Conservation (phyloP, 805 yeast species). For the Cyberlindnera misumaiensis region DNA sequence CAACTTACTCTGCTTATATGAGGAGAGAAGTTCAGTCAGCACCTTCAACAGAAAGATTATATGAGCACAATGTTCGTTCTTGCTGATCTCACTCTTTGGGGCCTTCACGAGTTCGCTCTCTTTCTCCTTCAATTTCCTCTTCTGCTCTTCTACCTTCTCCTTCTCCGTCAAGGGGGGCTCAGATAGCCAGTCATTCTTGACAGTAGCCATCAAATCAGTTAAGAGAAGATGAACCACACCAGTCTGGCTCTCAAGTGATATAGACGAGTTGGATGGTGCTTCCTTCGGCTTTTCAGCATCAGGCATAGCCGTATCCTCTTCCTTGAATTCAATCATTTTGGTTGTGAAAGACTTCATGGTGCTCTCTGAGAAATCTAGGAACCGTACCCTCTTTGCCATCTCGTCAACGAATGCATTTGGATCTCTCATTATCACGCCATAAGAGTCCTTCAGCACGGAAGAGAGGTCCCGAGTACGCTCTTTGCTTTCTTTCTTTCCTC, state of each 20-base stretch:
- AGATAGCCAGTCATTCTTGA: constrained; percentile 33
- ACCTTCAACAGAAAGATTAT: constrained; percentile 62
- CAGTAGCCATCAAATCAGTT: constrained; percentile 53
- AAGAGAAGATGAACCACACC: constrained; percentile 62
- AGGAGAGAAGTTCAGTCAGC: constrained; percentile 63
- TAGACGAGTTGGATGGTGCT: background rate
- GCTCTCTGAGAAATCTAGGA: constrained; percentile 37
- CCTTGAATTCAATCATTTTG: constrained; percentile 12
- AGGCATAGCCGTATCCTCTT: constrained; percentile 18
- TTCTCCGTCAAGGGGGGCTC: constrained; percentile 27
- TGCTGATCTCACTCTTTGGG: constrained; percentile 31
- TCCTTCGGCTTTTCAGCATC: constrained; percentile 13
- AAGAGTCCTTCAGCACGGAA: constrained; percentile 41
- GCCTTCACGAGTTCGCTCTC: constrained; percentile 19
- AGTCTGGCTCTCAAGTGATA: constrained; percentile 26
- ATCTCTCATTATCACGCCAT: constrained; percentile 39
- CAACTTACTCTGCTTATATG: constrained; percentile 74
- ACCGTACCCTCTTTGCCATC: constrained; percentile 34
- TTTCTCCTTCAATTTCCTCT: constrained; percentile 22
- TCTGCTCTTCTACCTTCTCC: constrained; percentile 25
- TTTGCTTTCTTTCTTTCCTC: constrained; percentile 22
- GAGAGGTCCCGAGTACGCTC: constrained; percentile 38
- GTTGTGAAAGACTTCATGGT: constrained; percentile 24
- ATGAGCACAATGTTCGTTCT: constrained; percentile 55
- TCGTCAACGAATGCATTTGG: constrained; percentile 43